phyloP scores from a whole-genome alignment of 352 stramenopile genomes.

The Phytophthora pisi region DNA sequence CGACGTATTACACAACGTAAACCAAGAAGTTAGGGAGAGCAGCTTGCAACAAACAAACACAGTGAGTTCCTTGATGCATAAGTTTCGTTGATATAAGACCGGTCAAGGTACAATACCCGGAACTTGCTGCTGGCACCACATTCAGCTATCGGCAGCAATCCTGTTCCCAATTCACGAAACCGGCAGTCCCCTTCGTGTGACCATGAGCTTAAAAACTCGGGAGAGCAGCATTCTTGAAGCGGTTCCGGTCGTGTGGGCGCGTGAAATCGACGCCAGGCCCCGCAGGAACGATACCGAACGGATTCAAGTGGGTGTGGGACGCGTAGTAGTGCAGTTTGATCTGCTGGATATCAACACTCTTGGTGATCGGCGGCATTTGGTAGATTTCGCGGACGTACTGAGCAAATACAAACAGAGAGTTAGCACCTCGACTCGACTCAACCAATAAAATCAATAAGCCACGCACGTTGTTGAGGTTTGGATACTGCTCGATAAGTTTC shows the following conservation, averaged over 20 bases:
- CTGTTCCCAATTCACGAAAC: neutral
- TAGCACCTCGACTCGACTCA: neutral
- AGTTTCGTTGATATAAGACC: no score
- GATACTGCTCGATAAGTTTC: slow-evolving; percentile 78
- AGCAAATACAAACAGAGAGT: slow-evolving; percentile 11
- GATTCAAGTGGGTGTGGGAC: slow-evolving; percentile 58
- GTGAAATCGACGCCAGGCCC: slow-evolving; percentile 38
- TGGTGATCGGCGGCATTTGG: slow-evolving; percentile 43
- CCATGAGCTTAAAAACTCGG: slow-evolving; percentile 12
- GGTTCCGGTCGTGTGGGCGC: slow-evolving; percentile 37
- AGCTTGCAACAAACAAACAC: no score
- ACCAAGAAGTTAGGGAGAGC: no score
- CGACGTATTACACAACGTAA: neutral
- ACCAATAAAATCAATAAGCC: neutral
- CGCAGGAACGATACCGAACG: slow-evolving; percentile 48
- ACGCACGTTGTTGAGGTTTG: slow-evolving; percentile 78
- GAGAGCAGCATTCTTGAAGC: slow-evolving; percentile 32
- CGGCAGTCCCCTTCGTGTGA: neutral
- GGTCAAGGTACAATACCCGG: neutral
- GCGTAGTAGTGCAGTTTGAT: slow-evolving; percentile 62
- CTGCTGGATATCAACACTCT: slow-evolving; percentile 52
- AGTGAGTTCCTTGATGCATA: no score
- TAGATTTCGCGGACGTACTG: slow-evolving; percentile 61
- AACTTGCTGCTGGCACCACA: neutral
- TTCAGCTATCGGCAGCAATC: neutral